Conservation (phyloP, 2,329 filamentous ascomycete genomes). For the Fusarium decemcellulare region DNA sequence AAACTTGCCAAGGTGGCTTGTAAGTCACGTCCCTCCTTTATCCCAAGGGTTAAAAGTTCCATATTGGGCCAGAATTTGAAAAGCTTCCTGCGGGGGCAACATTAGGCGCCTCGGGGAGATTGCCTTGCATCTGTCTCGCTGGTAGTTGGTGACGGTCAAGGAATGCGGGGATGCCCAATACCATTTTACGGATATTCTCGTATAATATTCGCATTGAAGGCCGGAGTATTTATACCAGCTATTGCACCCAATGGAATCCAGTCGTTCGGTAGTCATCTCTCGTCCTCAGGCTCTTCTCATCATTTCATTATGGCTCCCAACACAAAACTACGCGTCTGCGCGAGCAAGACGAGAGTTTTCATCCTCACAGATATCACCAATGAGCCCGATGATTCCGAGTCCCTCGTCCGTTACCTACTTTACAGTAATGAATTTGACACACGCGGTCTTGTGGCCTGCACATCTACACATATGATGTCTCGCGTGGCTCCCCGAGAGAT, state of each 20-base stretch:
- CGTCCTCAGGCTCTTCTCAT: not conserved
- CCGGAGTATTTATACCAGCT: not conserved
- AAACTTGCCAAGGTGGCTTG: no score
- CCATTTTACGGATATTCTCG: not conserved
- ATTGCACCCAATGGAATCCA: accelerated
- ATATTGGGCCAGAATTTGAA: no score
- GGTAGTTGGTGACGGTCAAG: no score
- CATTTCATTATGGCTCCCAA: not conserved
- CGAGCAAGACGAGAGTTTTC: not conserved
- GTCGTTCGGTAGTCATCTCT: no score
- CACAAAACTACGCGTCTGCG: not conserved
- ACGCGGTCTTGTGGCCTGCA: conserved; percentile 1
- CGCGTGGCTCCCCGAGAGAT: conserved; percentile 5
- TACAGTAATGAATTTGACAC: conserved; percentile 3
- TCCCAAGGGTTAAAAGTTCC: no score
- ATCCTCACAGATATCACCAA: conserved; percentile 9
- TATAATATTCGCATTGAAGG: not conserved
- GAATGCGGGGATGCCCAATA: not conserved
- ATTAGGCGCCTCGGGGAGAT: not conserved
- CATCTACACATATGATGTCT: not conserved
- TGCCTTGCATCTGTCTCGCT: no score
- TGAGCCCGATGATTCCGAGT: conserved; percentile 4
- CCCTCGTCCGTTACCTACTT: not conserved
- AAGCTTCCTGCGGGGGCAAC: not conserved
- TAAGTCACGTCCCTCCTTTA: no score